Base-by-base conservation (phyloP, 805 yeast species). In the Candida adriatica region DNA sequence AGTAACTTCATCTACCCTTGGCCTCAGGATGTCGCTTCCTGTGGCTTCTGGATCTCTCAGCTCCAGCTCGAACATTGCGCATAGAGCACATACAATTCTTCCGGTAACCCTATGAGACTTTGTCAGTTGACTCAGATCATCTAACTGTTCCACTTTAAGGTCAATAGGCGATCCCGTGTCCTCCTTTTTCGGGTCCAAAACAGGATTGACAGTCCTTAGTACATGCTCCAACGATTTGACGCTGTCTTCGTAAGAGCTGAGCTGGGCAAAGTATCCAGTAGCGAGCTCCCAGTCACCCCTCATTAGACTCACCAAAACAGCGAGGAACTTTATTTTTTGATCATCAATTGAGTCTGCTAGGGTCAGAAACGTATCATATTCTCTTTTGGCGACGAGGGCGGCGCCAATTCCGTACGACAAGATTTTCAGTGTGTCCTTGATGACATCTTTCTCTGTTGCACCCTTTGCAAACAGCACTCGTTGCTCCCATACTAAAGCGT, bases 31-130 rank as follows among this genome's bases (percentile, higher is more conserved):
- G 34, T 47, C 52, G 2, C 30, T 18, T 23, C 35, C 47, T 8
- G 26, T 17, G 4, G 11, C 14, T 10, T 14, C 18, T 15, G 27
- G 28, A 13, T 30, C 36, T 30, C 51, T 38, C 25, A 39, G 26
- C 13, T 27, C 34, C 20, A 42, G 38, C 29, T 61, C 66, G 25
- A 51, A 49, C n/a, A 34, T 33, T 1, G 51, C 60, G 42, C 64
- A 62, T 24, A 59, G 32, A 11, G 55, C 49, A 39, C 62, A 56
- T 6, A 59, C 35, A 8, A 56, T 56, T 25, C 62, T 47, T 6
- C 59, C 61, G 4, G 65, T 61, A 6, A 61, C 49, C 8, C 39
- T 37, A 13, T 49, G 48, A 3, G 48, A 38, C 24, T 51, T 42
- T 4, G 52, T 47, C 24, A 55, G 33, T 2, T 40, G 42, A 13